These are phyloP conservation scores for Cadophora sp. DNA, from an alignment of 2,329 filamentous ascomycete species.

Conservation along the genomic window DNA sequence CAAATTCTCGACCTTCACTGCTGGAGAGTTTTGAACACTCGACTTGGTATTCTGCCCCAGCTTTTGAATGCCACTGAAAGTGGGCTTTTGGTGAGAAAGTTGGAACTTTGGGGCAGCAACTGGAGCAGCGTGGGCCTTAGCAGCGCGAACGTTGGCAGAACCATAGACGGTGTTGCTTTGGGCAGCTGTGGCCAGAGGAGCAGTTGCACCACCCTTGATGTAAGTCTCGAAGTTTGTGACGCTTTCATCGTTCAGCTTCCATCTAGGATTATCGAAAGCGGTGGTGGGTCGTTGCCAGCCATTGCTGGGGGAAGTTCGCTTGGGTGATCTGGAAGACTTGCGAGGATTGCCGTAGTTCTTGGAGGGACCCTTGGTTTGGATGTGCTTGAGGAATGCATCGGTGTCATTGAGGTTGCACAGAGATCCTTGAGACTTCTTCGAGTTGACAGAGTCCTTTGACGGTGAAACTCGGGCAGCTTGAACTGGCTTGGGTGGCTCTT, in stretches of 20 bases:
- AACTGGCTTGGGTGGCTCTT: background rate
- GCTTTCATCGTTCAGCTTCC: background rate
- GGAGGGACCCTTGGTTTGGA: background rate
- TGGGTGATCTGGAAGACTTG: background rate
- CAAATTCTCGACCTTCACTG: background rate
- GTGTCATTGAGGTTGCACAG: background rate
- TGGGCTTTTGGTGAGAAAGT: background rate
- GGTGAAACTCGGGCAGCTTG: background rate
- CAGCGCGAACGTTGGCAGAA: constrained; percentile 11
- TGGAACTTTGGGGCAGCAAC: background rate
- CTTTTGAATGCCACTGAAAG: constrained; percentile 8
- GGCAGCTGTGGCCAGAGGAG: background rate
- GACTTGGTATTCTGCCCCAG: background rate
- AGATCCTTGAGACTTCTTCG: constrained; percentile 3
- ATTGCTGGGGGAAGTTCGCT: background rate
- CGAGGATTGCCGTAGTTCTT: background rate
- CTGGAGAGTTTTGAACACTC: background rate
- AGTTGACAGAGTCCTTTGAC: constrained; percentile 1
- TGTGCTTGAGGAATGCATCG: constrained; percentile 1
- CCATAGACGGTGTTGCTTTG: background rate
- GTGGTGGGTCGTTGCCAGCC: background rate
- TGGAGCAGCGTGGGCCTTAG: constrained; percentile 1
- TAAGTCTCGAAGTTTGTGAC: constrained; percentile 8
- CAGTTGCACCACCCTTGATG: constrained; percentile 8
- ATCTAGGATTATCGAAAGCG: constrained; percentile 12